Evolutionary conservation across 1,284 basidiomycete species (phyloP).

Genomic region (Phaffia rhodozyma): DNA sequence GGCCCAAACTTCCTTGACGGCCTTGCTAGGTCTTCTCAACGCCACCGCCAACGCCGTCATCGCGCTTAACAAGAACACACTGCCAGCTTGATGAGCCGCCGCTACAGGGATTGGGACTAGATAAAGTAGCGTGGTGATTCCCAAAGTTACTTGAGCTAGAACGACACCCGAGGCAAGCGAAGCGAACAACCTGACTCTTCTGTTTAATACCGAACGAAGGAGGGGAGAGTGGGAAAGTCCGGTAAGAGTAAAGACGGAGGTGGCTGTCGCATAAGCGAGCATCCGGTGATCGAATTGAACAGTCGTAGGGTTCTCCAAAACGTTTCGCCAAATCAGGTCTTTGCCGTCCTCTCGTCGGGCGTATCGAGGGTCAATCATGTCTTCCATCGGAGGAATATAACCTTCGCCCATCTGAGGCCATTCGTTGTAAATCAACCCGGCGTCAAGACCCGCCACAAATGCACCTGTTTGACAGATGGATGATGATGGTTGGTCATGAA

Average conservation of each 20-base stretch:
- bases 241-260: conserved; percentile 52
- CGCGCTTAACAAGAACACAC: conserved; percentile 73
- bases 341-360: conserved; percentile 52
- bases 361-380: conserved; percentile 70
- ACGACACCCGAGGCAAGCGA: conserved; percentile 66
- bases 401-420: conserved; percentile 94
- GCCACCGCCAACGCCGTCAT: conserved; percentile 65
- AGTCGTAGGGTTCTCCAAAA: conserved; percentile 94
- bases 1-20: no score
- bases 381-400: conserved; percentile 66
- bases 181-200: conserved; percentile 49
- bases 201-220: conserved; percentile 53
- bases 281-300: conserved; percentile 94
- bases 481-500: background rate
- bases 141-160: conserved; percentile 75
- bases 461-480: conserved; percentile 49
- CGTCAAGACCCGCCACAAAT: conserved; percentile 94
- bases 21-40: conserved; percentile 53
- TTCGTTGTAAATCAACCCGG: conserved; percentile 92
- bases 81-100: conserved; percentile 88
- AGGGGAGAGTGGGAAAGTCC: conserved; percentile 44
- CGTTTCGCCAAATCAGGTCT: conserved; percentile 80
- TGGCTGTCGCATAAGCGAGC: conserved; percentile 46
- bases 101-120: conserved; percentile 88
- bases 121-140: conserved; percentile 84